Conservation (phyloP, 225 moss, liverwort and hornwort species). For the Straminergon stramineum region DNA sequence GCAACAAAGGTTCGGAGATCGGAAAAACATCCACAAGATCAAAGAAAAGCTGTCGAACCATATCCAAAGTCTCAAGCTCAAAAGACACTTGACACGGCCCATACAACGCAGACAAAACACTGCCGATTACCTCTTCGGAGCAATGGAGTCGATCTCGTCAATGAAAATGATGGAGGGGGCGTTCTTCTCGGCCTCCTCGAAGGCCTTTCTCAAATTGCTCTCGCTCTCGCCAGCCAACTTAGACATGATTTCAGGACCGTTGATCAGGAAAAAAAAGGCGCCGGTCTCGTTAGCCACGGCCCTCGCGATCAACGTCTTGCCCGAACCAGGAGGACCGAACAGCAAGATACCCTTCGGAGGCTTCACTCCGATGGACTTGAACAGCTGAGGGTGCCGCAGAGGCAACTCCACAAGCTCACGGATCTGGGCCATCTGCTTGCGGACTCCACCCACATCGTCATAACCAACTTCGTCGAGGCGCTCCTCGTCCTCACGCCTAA, state of each 20-base stretch:
- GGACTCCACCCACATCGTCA: slow-evolving; percentile 93
- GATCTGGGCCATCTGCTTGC: slow-evolving; percentile 90
- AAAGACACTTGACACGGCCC: neutral
- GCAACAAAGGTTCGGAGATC: neutral
- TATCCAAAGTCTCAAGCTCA: neutral
- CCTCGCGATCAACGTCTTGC: slow-evolving; percentile 81
- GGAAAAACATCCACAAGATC: neutral
- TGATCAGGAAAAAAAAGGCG: slow-evolving; percentile 94
- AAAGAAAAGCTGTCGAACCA: neutral
- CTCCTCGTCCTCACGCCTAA: slow-evolving; percentile 83
- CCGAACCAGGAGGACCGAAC: slow-evolving; percentile 86
- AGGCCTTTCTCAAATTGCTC: slow-evolving; percentile 89
- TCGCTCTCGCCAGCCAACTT: slow-evolving; percentile 95
- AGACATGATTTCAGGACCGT: slow-evolving; percentile 96
- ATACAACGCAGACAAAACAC: neutral
- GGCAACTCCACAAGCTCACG: slow-evolving; percentile 80
- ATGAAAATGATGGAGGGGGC: slow-evolving; percentile 94
- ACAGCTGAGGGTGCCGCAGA: slow-evolving; percentile 69
- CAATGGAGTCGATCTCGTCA: slow-evolving; percentile 92
- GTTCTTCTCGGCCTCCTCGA: slow-evolving; percentile 97
- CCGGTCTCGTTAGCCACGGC: slow-evolving; percentile 94
- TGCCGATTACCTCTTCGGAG: slow-evolving; percentile 57
- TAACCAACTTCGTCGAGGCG: slow-evolving; percentile 85
- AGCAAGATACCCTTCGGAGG: slow-evolving; percentile 88
- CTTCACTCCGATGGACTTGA: slow-evolving; percentile 66